Evolutionary conservation across 2,329 filamentous ascomycete species (phyloP), one percentile per base, ranked within the genome.

Genomic region (Seiridium cupressi): DNA sequence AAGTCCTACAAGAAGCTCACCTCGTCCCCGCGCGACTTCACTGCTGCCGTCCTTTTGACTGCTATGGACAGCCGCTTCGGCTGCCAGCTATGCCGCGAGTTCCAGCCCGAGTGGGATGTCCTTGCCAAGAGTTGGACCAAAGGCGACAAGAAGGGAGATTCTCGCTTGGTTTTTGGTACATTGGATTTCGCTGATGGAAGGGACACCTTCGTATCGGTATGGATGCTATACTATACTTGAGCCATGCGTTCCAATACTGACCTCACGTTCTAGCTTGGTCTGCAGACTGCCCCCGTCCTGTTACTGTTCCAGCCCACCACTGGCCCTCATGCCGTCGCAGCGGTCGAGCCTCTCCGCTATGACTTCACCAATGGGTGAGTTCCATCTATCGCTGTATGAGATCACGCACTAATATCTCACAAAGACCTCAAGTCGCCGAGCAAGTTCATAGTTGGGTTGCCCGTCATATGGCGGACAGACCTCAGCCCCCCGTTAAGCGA

Each of bases 21-120:
- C 3, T 78, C 85, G 13, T 77, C 85, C 1, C 92, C 93, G 10
- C 87, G 95, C 66, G 91, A 99, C 76, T 96, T 97, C 75, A 88
- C 88, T 44, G 84, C 90, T 35, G 89, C 88, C 2, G 84, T 99
- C 3, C 84, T 99, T 11, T 80, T 99, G 65, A 99, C 95, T 1
- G 95, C 95, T 44, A 78, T 93, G 69, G 93, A 97, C 66, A 71
- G 87, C 38, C 86, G 92, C 61, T 97, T 91, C 72, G 91, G 90
- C 62, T 99, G 95, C 74, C 81, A 88, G 65, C 81, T 98, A 54
- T 99, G 95, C 76, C 85, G 87, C 57, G 92, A 96, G 57, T 97
- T 99, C 75, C 91, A 97, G 74, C 90, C 93, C 1, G 95, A 99
- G 77, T 99, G 93, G 90, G 91, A 96, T 59, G 76, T 98, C 58